A percentile compares a stretch with the other conserved stretches of the same genome.
phyloP scores from a whole-genome alignment of 768 basidiomycete species.

The Tricholoma hemisulphureum region DNA sequence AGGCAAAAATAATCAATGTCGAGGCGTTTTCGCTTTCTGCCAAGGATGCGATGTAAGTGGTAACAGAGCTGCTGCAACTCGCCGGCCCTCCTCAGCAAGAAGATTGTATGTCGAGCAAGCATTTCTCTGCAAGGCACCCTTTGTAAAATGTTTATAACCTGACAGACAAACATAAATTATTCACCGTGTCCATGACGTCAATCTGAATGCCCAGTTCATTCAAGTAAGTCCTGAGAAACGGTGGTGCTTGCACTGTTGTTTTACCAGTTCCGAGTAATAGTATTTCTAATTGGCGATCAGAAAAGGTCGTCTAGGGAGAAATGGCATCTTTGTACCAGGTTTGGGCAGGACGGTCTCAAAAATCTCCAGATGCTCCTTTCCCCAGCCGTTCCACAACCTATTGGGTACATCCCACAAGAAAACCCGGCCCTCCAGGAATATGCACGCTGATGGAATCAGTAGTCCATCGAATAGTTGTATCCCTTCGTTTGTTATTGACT shows the following conservation, averaged over 20 bases:
- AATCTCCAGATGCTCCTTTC: constrained; percentile 67
- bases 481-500: constrained; percentile 59
- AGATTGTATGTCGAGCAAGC: constrained; percentile 96
- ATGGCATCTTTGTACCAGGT: constrained; percentile 62
- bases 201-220: constrained; percentile 79
- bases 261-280: constrained; percentile 86
- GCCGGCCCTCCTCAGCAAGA: constrained; percentile 87
- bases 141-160: not conserved
- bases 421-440: constrained; percentile 84
- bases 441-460: constrained; percentile 68
- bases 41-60: constrained; percentile 59
- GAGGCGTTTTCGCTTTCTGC: constrained; percentile 35
- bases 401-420: constrained; percentile 87
- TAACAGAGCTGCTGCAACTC: constrained; percentile 88
- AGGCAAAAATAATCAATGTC: not conserved
- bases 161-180: constrained; percentile 19
- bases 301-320: not conserved
- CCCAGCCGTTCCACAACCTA: constrained; percentile 67
- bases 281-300: constrained; percentile 58
- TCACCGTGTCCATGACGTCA: constrained; percentile 86
- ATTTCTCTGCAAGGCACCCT: constrained; percentile 60
- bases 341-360: constrained; percentile 82
- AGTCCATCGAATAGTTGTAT: constrained; percentile 79
- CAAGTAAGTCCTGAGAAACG: constrained; percentile 61
- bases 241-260: constrained; percentile 67